phyloP scores from a whole-genome alignment of 495 filamentous ascomycete species.

The Apodospora peruviana region DNA sequence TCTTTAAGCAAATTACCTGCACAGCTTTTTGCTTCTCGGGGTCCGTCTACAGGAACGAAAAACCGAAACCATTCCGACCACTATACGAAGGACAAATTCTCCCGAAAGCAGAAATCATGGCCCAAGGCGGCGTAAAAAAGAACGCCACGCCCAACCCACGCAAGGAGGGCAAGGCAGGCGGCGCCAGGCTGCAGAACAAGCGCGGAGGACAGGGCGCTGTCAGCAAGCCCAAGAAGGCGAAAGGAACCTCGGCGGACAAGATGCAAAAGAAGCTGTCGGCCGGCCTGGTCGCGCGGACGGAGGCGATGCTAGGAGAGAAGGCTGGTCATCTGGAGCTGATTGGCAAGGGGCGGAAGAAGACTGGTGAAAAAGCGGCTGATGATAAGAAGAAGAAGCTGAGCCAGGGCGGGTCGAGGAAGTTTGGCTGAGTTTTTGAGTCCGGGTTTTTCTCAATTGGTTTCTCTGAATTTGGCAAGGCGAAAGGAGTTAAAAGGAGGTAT shows the following conservation, averaged over 20 bases:
- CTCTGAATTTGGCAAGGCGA: background rate
- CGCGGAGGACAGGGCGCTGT: background rate
- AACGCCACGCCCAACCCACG: slow-evolving; percentile 19
- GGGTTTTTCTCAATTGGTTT: background rate
- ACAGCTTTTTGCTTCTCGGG: too few species aligned
- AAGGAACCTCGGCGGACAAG: slow-evolving; percentile 37
- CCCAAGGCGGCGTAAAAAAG: slow-evolving; percentile 41
- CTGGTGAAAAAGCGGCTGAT: slow-evolving; percentile 15
- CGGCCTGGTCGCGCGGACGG: slow-evolving; percentile 39
- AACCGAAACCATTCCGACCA: background rate
- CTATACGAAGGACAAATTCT: background rate
- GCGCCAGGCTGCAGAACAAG: background rate
- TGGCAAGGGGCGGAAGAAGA: slow-evolving; percentile 39
- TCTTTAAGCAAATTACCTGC: too few species aligned
- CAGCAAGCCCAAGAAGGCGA: slow-evolving; percentile 27
- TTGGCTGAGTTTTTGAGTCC: slow-evolving; percentile 30
- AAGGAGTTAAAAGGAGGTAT: background rate
- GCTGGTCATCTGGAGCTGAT: slow-evolving; percentile 46
- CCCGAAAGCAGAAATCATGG: slow-evolving; percentile 31
- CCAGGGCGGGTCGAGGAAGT: slow-evolving; percentile 44
- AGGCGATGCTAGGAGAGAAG: slow-evolving; percentile 40
- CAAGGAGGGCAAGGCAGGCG: slow-evolving; percentile 25
- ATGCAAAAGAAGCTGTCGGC: slow-evolving; percentile 34
- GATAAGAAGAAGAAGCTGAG: slow-evolving; percentile 9
- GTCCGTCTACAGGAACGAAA: too few species aligned